Percentiles rank a stretch among this genome's conserved stretches.
phyloP scores from a whole-genome alignment of 116 monocot species.

The Iris pallida region DNA sequence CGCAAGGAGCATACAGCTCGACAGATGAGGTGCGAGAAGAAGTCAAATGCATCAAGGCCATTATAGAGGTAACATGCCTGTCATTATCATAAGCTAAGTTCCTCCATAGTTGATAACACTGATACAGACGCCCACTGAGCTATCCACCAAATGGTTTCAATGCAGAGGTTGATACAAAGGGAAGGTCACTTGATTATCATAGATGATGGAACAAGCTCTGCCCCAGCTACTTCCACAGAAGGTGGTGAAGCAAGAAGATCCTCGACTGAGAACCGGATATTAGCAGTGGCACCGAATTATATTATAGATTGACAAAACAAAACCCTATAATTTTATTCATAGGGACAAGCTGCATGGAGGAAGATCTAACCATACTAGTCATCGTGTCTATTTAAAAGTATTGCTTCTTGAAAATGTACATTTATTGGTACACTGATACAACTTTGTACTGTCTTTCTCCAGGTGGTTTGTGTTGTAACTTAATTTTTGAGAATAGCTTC shows the following conservation, averaged over 20 bases:
- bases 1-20: constrained; percentile 49
- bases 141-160: not conserved
- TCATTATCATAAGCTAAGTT: not conserved
- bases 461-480: no score
- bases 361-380: no score
- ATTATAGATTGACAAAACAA: constrained; percentile 47
- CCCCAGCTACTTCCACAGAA: constrained; percentile 24
- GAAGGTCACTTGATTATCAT: constrained; percentile 97
- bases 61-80: constrained; percentile 60
- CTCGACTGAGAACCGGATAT: constrained; percentile 59
- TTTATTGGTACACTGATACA: no score
- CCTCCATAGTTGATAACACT: not conserved
- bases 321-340: no score
- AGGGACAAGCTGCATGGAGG: no score
- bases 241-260: constrained; percentile 36
- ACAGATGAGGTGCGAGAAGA: constrained; percentile 74
- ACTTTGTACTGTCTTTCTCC: no score
- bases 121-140: no score
- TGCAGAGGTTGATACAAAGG: constrained; percentile 91
- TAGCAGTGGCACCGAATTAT: constrained; percentile 91
- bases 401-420: no score
- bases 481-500: no score
- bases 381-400: no score
- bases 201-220: constrained; percentile 57
- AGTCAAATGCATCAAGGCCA: constrained; percentile 83